Conservation (phyloP, 2,329 filamentous ascomycete genomes). For the Microdochium paspali region DNA sequence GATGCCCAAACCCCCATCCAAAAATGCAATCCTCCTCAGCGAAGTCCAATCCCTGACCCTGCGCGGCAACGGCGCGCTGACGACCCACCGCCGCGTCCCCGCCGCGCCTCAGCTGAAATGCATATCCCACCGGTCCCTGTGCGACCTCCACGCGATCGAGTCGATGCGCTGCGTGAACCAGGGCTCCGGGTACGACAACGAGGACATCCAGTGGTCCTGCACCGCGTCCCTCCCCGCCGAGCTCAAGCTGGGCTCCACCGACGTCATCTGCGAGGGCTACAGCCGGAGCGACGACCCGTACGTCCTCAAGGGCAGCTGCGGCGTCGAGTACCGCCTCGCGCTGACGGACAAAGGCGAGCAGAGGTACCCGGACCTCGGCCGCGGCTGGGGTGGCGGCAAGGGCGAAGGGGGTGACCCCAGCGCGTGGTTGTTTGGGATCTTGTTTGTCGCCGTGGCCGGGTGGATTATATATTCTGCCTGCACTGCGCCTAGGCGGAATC, state of each 20-base stretch:
- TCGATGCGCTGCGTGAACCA: slow-evolving; percentile 85
- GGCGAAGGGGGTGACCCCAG: slow-evolving; percentile 21
- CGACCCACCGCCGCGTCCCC: slow-evolving; percentile 65
- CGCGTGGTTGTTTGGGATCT: slow-evolving; percentile 44
- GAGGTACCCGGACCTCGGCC: slow-evolving; percentile 51
- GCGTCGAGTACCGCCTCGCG: slow-evolving; percentile 75
- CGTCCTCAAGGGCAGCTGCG: slow-evolving; percentile 86
- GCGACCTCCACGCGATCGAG: slow-evolving; percentile 64
- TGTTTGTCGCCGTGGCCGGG: slow-evolving; percentile 49
- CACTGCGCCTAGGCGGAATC: slow-evolving; percentile 3
- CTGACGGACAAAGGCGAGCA: slow-evolving; percentile 70
- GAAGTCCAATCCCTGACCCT: slow-evolving; percentile 71
- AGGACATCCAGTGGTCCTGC: slow-evolving; percentile 91
- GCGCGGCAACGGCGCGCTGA: slow-evolving; percentile 51
- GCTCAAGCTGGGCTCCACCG: slow-evolving; percentile 69
- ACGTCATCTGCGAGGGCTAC: slow-evolving; percentile 92
- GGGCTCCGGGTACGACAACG: slow-evolving; percentile 65
- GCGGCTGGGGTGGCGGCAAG: slow-evolving; percentile 17
- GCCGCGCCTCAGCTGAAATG: slow-evolving; percentile 75
- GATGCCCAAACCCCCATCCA: neutral
- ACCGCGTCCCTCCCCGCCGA: slow-evolving; percentile 50
- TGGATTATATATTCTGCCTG: slow-evolving; percentile 53
- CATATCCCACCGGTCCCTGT: slow-evolving; percentile 54
- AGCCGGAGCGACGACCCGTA: slow-evolving; percentile 65
- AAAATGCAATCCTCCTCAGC: slow-evolving; percentile 48